A percentile compares a stretch with the other conserved stretches of the same genome.
Conservation (phyloP, 2,329 filamentous ascomycete genomes). For the Aspergillus puulaauensis region DNA sequence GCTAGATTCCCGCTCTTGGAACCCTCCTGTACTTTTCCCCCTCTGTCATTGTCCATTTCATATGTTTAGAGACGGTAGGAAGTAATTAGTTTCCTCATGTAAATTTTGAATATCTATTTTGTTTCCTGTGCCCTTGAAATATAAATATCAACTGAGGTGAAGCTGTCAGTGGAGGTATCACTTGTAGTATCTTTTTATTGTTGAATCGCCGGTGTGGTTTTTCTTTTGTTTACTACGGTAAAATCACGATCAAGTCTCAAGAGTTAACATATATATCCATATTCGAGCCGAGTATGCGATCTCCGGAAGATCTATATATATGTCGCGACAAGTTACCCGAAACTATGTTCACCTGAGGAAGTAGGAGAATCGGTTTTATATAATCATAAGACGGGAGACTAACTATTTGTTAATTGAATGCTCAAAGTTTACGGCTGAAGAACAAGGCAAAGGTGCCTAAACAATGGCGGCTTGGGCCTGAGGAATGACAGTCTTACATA, state of each 20-base stretch:
- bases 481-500: constrained; percentile 25
- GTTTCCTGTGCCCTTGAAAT: neutral
- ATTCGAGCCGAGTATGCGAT: too few relatives aligned
- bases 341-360: too few relatives aligned
- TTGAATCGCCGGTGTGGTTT: neutral
- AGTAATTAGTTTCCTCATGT: constrained; percentile 36
- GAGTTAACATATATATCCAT: too few relatives aligned
- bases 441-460: neutral
- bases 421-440: neutral
- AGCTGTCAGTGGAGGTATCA: neutral
- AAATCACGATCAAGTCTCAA: too few relatives aligned
- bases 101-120: constrained; percentile 17
- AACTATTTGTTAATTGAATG: too few relatives aligned
- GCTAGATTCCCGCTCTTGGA: constrained; percentile 11
- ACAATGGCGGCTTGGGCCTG: neutral
- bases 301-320: too few relatives aligned
- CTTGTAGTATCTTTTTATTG: neutral
- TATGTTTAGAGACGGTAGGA: constrained; percentile 35
- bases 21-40: constrained; percentile 24
- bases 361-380: too few relatives aligned
- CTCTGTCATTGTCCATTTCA: constrained; percentile 13
- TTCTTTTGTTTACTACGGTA: too few relatives aligned
- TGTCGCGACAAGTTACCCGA: too few relatives aligned
- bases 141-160: neutral
- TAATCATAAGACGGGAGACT: too few relatives aligned